Evolutionary conservation across 306 rosid species (phyloP), one percentile per base, ranked within the genome.

Genomic region (Gleditsia sinensis): DNA sequence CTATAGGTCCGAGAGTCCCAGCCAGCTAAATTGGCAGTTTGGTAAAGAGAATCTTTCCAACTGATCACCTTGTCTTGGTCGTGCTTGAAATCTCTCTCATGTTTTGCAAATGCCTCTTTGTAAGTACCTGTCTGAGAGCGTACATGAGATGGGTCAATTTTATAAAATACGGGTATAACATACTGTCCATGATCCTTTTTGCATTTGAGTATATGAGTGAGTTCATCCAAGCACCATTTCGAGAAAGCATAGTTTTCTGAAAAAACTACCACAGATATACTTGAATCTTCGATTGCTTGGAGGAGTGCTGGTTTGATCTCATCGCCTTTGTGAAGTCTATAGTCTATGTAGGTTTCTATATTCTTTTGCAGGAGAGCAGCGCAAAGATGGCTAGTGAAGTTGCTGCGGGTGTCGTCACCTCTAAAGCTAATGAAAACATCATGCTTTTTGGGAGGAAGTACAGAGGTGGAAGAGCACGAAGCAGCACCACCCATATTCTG

Each of bases 341-440:
- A 1, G 25, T 81, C 85, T 9, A 59, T 72, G 76, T 16, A 77
- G 10, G 68, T 23, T 6, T 0, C 3, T 3, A 81, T 59, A 0
- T 1, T 2, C 0, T 36, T 32, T 3, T 17, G 16, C 13, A 14
- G 3, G 0, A 59, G 16, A 9, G 81, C 71, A 0, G 4, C 0
- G 0, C 3, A 0, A 17, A 81, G 85, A 40, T 71, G 62, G 34
- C 75, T 40, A 0, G 43, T 20, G 75, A 81, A 81, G 21, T 3
- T 55, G 13, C 0, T 27, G 0, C 78, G 65, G 0, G 82, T 81
- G 60, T 81, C 85, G 14, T 57, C 82, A 1, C 82, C 82, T 63
- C 85, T 37, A n/a, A 81, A 81, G 21, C 75, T 81, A 3, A 81
- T 8, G 14, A 81, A 81, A 0, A 81, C 82, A 30, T 81, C 82